Evolutionary conservation across 2,329 filamentous ascomycete genomes (phyloP), one percentile per base, ranked within the genome.

Genomic region (Colletotrichum cordylinicola): DNA sequence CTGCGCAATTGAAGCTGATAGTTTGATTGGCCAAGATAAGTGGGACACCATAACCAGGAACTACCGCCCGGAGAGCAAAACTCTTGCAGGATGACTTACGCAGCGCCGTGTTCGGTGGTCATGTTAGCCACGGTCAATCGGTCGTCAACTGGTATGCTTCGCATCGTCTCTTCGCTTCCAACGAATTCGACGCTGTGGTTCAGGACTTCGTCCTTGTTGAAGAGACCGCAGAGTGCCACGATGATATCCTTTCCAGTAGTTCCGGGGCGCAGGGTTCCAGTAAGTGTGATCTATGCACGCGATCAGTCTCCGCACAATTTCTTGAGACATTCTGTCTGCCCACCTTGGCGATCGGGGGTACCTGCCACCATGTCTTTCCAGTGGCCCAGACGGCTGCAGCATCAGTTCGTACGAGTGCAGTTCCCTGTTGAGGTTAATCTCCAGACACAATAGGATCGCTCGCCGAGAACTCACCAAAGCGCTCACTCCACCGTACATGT

Each of bases 161-260:
- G 82, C 88, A 97, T 90, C 0, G 96, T 98, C 82, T 96, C 89
- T 78, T 95, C 92, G 0, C 93, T 92, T 15, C 96, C 96, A 0
- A 92, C 92, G 81, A 98, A 98, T 82, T 98, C 96, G 76, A 98
- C 93, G 7, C 92, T 92, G 82, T 98, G 95, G 85, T 98, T 98
- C 16, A 98, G 89, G 0, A 98, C 96, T 60, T 98, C 95, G 79
- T 95, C 94, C 70, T 94, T 92, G 85, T 94, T 94, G 87, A 98
- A 98, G 0, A 98, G 86, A 1, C 94, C 95, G 79, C 95, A 98
- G 1, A 98, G 89, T 1, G 95, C 95, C 31, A 98, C 91, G 78
- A 98, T 98, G 15, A 98, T 94, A 83, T 98, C 97, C 85, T 99
- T 98, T 35, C 96, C 96, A 0, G 94, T 95, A 1, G 98, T 96